Evolutionary conservation across 2,329 filamentous ascomycete genomes (phyloP).

Genomic region (Aureobasidium sp.): DNA sequence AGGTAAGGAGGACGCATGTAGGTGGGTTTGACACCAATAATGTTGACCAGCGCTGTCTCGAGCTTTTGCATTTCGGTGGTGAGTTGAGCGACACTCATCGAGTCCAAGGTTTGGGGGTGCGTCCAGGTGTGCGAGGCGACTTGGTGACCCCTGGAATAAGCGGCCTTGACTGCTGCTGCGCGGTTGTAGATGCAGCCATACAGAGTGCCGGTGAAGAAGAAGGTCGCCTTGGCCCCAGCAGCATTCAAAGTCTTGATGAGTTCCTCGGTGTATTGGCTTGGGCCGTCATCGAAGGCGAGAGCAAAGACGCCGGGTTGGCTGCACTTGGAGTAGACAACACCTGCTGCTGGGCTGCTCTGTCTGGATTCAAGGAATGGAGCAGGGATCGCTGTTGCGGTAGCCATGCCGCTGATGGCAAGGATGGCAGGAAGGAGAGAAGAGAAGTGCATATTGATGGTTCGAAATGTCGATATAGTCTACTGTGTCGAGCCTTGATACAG

Average conservation of each 20-base stretch:
- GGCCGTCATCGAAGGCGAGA: slow-evolving; percentile 89
- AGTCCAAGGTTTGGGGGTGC: background rate
- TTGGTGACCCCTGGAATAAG: slow-evolving; percentile 18
- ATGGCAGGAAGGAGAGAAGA: background rate
- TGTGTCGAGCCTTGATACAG: background rate
- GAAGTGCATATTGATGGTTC: background rate
- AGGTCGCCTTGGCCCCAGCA: slow-evolving; percentile 78
- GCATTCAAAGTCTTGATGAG: slow-evolving; percentile 72
- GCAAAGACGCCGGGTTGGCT: slow-evolving; percentile 63
- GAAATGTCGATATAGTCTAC: too few species aligned
- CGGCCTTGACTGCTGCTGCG: slow-evolving; percentile 7
- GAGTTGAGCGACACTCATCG: slow-evolving; percentile 4
- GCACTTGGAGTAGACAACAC: slow-evolving; percentile 14
- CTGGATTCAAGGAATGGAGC: background rate
- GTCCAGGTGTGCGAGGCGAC: slow-evolving; percentile 21
- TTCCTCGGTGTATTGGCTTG: slow-evolving; percentile 74
- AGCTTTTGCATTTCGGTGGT: slow-evolving; percentile 11
- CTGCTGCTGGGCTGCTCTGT: slow-evolving; percentile 11
- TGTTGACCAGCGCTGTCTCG: slow-evolving; percentile 16
- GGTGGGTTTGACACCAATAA: slow-evolving; percentile 18
- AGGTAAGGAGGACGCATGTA: slow-evolving; percentile 23
- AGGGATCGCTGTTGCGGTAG: background rate
- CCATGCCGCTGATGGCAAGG: background rate
- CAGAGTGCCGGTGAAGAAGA: slow-evolving; percentile 82
- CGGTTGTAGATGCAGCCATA: slow-evolving; percentile 18